These are phyloP conservation scores for Hypholoma sublateritium DNA, from an alignment of 768 basidiomycete species.

Conservation along the genomic window DNA sequence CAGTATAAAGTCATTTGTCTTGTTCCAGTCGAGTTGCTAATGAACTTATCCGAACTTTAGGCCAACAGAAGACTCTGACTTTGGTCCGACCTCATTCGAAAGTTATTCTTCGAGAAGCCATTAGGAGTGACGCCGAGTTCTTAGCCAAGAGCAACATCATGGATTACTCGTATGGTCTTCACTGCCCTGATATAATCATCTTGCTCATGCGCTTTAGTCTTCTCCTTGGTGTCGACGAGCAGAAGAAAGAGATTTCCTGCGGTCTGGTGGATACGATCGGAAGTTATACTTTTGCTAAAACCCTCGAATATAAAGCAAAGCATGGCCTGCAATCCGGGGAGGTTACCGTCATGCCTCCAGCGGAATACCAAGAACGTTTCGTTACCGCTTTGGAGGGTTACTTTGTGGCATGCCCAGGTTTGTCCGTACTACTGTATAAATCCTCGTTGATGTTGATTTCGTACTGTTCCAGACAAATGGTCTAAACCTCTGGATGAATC, in stretches of 20 bases:
- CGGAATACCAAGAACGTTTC: slow-evolving; percentile 79
- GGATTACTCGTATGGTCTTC: slow-evolving; percentile 74
- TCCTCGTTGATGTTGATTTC: not conserved
- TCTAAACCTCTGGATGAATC: slow-evolving; percentile 42
- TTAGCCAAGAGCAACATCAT: slow-evolving; percentile 77
- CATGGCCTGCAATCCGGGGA: slow-evolving; percentile 69
- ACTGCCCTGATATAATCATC: not conserved
- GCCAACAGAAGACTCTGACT: slow-evolving; percentile 63
- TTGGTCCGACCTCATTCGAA: slow-evolving; percentile 75
- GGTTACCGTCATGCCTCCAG: slow-evolving; percentile 77
- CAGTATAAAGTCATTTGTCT: too few species aligned
- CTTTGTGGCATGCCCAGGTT: slow-evolving; percentile 77
- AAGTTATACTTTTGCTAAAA: slow-evolving; percentile 85
- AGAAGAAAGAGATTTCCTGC: slow-evolving; percentile 66
- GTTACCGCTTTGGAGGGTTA: slow-evolving; percentile 71
- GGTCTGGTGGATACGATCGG: slow-evolving; percentile 87
- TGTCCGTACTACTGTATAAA: slow-evolving; percentile 2
- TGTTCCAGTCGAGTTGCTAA: too few species aligned
- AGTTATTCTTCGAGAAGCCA: slow-evolving; percentile 65
- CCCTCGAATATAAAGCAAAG: slow-evolving; percentile 84
- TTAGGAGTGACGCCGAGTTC: slow-evolving; percentile 72
- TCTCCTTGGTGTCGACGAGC: slow-evolving; percentile 70
- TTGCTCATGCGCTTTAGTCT: slow-evolving; percentile 40
- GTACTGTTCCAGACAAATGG: slow-evolving; percentile 42
- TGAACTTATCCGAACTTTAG: slow-evolving; percentile 28